Conservation (phyloP, 371 early-diverging fungal genomes). For the Mortierella sp. region DNA sequence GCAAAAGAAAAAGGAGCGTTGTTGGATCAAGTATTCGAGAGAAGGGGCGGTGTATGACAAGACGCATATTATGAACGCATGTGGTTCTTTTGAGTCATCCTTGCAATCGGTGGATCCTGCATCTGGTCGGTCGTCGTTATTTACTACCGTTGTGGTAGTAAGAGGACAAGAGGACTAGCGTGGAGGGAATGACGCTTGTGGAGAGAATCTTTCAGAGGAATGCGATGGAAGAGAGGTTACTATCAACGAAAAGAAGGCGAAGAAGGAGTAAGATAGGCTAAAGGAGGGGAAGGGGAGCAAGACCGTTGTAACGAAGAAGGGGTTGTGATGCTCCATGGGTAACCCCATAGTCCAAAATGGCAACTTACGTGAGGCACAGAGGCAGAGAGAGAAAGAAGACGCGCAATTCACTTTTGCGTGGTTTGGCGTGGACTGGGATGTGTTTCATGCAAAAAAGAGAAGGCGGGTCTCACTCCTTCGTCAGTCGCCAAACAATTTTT, state of each 20-base stretch:
- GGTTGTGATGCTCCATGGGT: background rate
- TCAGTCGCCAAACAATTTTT: background rate
- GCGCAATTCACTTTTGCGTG: background rate
- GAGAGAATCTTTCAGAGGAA: no score
- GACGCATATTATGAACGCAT: no score
- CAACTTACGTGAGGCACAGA: background rate
- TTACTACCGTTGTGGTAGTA: background rate
- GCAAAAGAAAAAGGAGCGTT: no score
- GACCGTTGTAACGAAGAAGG: background rate
- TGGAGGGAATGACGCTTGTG: background rate
- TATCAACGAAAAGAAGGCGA: background rate
- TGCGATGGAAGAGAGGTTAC: background rate
- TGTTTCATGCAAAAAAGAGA: background rate
- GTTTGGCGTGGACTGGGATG: constrained; percentile 1
- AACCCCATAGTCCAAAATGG: background rate
- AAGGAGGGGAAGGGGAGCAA: no score
- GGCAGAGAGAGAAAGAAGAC: background rate
- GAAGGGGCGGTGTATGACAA: background rate
- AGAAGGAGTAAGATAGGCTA: background rate
- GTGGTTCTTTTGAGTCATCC: background rate
- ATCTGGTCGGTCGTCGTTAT: background rate
- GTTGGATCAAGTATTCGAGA: no score
- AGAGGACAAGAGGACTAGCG: background rate
- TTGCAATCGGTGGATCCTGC: background rate
- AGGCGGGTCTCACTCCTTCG: background rate